Conservation (phyloP, 129 eudicot species). For the Pseudognaphalium luteoalbum region DNA sequence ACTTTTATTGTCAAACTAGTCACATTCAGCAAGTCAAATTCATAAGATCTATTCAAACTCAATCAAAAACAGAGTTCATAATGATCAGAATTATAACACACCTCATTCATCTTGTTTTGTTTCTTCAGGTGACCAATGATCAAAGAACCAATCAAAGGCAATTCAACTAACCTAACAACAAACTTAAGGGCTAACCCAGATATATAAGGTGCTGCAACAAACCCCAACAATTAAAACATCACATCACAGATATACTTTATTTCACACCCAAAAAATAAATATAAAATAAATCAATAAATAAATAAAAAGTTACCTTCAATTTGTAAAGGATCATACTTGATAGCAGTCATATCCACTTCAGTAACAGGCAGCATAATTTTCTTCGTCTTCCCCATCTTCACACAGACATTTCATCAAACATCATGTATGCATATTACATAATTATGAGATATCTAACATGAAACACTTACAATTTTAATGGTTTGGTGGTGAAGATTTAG, state of each 20-base stretch:
- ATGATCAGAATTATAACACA: slow-evolving; percentile 15
- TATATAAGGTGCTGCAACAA: slow-evolving; percentile 68
- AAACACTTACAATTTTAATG: slow-evolving; percentile 28
- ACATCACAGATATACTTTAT: slow-evolving; percentile 2
- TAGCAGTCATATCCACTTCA: slow-evolving; percentile 55
- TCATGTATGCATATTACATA: slow-evolving; percentile 25
- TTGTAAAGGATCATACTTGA: slow-evolving; percentile 50
- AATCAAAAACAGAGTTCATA: background rate
- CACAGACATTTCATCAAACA: slow-evolving; percentile 36
- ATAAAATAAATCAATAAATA: background rate
- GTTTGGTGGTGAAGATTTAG: background rate
- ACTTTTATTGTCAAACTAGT: slow-evolving; percentile 12
- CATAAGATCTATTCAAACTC: background rate
- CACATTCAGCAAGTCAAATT: background rate
- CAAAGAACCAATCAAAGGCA: slow-evolving; percentile 60
- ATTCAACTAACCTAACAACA: slow-evolving; percentile 54
- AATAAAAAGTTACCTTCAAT: slow-evolving; percentile 45
- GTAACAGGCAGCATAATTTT: slow-evolving; percentile 64
- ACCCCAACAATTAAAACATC: slow-evolving; percentile 17
- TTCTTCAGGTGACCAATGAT: slow-evolving; percentile 59
- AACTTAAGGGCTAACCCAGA: slow-evolving; percentile 54
- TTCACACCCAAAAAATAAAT: background rate
- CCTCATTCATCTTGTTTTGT: slow-evolving; percentile 70
- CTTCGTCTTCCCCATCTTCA: slow-evolving; percentile 67
- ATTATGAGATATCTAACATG: background rate